Base-by-base conservation (phyloP, 306 rosid genomes). In the Biancaea sappan region DNA sequence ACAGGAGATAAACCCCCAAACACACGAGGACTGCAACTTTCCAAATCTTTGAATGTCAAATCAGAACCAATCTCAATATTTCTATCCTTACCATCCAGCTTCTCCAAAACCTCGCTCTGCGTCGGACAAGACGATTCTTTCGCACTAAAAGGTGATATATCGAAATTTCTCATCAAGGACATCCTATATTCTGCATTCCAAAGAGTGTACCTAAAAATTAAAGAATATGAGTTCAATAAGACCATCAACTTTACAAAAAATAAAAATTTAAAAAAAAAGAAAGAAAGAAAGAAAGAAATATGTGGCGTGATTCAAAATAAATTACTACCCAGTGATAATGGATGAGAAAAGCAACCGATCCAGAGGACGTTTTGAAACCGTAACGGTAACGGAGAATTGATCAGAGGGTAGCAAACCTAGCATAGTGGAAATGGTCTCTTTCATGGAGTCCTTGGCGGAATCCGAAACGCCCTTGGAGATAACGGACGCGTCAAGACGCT, bases 111-210 rank as follows among this genome's bases (percentile, higher is more conserved):
- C 81, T 73, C 83, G 3, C 16, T 51, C 38, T 31, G 48, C 6
- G 31, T 72, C 15, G 79, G 73, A 50, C 63, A 44, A 64, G 77
- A 77, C 52, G 66, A 80, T n/a, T 9, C 78, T 32, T 74, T 37
- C 61, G 37, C 77, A 65, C 37, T 62, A 22, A 52, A 75, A 13
- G 75, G 70, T 2, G 96, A 83, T 32, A 90, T 71, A 66, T 92
- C 95, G 19, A 94, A 81, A 85, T 94, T 94, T 88, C 96, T 90
- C 84, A 46, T 82, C 84, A 94, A 69, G 31, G 94, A 91, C 77
- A 90, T 76, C 80, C 99, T 83, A 79, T 94, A 94, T 84, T 92
- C 99, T 6, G 93, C 99, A 74, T 89, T 94, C 99, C 99, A 94
- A 41, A 94, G 80, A 8, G 99, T 94, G 75, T 92, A 94, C 87